Base-by-base conservation (phyloP, 495 filamentous ascomycete genomes). In the Lasiosphaeria miniovina region DNA sequence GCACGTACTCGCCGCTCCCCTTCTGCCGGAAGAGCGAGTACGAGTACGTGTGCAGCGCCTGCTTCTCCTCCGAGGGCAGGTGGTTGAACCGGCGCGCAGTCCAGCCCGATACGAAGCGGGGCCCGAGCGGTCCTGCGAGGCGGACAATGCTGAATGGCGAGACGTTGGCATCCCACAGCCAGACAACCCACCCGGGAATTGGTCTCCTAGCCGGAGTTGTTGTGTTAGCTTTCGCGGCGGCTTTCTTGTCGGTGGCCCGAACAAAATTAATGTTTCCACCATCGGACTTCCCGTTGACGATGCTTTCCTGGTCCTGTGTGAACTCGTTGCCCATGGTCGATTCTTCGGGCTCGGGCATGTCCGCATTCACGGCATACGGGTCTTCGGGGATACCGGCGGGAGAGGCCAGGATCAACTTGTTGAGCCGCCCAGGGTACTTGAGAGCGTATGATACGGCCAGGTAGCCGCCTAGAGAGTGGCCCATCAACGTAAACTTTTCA, bases 321-420 rank as follows among this genome's bases (percentile, higher is more conserved):
- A 93, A 85, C 66, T 95, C 90, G 65, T 85, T 88, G 33, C 77
- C 79, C 45, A 91, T 69, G 2, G 85, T 84, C 1, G 88, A 89
- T 12, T 87, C 84, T 36, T 78, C 77, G 10, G 89, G 87, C 59
- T 91, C 88, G 8, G 93, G 88, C 75, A 97, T 85, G 10, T 84
- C 88, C 38, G 89, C 88, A 58, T 83, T 86, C 55, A 96, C 84
- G 1, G 94, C 94, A 69, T 92, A 92, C 1, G 94, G 94, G 68
- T 98, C 93, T 68, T 96, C 93, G 15, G 95, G 95, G 38, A 98
- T 88, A 17, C 94, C 94, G 46, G 96, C 95, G 0, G 94, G 94
- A 4, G 90, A 95, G 2, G 90, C 94, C 35, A 98, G 81, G 60
- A 98, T 94, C 52, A 98, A 85, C 75, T 98, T 98, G 71, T 98